Conservation (phyloP, 2,329 filamentous ascomycete genomes). For the Beauveria varroae region DNA sequence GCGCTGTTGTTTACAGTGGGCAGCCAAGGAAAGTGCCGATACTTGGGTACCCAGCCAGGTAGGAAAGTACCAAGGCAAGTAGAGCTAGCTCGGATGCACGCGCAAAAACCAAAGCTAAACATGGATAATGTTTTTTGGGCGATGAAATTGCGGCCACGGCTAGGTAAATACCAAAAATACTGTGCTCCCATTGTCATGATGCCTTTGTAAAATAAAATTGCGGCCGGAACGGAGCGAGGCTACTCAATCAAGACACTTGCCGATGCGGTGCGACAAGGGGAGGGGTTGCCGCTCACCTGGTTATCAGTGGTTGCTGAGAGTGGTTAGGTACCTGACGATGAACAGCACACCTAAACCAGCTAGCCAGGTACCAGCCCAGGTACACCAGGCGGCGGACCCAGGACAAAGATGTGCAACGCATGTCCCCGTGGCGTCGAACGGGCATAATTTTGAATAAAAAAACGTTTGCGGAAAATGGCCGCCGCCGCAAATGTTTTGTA, state of each 20-base stretch:
- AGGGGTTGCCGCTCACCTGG: background rate
- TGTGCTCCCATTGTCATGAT: no score
- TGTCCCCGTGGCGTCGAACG: background rate
- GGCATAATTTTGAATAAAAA: background rate
- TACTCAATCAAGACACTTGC: constrained; percentile 1
- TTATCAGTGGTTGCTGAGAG: no score
- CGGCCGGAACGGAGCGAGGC: background rate
- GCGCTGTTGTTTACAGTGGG: background rate
- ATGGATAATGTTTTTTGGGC: no score
- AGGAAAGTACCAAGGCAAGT: no score
- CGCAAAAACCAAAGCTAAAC: no score
- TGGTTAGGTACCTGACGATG: background rate
- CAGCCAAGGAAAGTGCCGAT: background rate
- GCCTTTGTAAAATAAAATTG: background rate
- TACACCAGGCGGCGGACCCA: background rate
- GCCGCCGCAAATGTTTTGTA: no score
- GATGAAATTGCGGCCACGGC: background rate
- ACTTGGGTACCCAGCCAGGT: no score
- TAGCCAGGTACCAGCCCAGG: constrained; percentile 4
- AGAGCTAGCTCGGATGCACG: no score
- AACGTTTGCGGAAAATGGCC: no score
- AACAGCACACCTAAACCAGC: background rate
- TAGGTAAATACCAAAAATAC: background rate
- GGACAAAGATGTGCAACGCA: background rate
- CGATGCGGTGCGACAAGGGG: background rate